These are phyloP conservation scores for Eucalyptus microcorys DNA, from an alignment of 345 rosid species.

Conservation along the genomic window DNA sequence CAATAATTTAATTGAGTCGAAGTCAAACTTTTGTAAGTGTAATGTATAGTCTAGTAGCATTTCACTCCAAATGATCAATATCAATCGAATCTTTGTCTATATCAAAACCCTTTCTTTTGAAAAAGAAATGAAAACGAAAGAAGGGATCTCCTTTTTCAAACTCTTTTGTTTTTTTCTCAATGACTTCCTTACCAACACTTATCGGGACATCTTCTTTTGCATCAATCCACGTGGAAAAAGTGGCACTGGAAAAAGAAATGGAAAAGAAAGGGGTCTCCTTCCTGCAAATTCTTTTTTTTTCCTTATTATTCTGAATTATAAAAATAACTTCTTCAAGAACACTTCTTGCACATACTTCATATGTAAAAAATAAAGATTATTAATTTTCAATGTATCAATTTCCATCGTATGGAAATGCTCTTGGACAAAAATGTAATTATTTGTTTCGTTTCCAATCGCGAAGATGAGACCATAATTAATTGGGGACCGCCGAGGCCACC, in stretches of 20 bases:
- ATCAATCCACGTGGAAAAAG: neutral
- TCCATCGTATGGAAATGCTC: neutral
- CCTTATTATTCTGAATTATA: neutral
- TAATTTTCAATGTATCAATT: neutral
- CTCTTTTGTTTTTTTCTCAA: neutral
- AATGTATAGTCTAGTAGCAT: neutral
- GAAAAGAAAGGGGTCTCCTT: neutral
- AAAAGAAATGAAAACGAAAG: neutral
- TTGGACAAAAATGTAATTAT: neutral
- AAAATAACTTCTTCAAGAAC: neutral
- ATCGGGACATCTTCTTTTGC: neutral
- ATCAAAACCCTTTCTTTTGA: neutral
- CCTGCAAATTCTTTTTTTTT: neutral
- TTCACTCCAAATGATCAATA: neutral
- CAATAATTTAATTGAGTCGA: neutral
- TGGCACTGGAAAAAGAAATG: neutral
- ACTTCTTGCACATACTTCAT: neutral
- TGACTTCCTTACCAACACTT: neutral
- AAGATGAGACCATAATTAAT: neutral
- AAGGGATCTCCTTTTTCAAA: neutral
- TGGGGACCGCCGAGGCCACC: neutral
- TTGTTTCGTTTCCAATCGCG: neutral
- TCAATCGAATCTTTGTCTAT: neutral
- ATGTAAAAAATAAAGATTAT: neutral
- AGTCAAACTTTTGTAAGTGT: neutral